Conservation (phyloP, 768 basidiomycete species). For the Suillus cothurnatus region DNA sequence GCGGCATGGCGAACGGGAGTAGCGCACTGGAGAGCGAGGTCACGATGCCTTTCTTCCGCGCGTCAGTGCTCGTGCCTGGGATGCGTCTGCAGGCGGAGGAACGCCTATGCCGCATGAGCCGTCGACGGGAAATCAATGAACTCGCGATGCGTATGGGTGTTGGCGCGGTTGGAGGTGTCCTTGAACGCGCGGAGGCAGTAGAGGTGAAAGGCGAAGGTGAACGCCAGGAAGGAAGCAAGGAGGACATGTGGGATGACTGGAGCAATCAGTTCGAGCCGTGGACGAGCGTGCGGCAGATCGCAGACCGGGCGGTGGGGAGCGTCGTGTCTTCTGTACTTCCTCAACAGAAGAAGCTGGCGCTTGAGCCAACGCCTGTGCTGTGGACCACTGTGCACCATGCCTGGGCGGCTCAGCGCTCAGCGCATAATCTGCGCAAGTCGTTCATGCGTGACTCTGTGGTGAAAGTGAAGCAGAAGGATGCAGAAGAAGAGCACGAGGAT, state of each 20-base stretch:
- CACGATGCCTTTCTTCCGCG: constrained; percentile 58
- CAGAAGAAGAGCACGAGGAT: constrained; percentile 32
- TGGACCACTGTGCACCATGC: constrained; percentile 70
- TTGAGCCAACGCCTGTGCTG: constrained; percentile 58
- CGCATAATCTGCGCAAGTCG: constrained; percentile 52
- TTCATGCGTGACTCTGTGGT: constrained; percentile 59
- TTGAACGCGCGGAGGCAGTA: constrained; percentile 38
- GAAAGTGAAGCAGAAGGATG: constrained; percentile 38
- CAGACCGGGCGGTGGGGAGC: constrained; percentile 75
- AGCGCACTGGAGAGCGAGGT: constrained; percentile 24
- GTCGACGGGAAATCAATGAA: constrained; percentile 79
- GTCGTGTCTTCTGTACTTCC: constrained; percentile 41
- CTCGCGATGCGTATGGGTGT: constrained; percentile 84
- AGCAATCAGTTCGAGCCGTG: constrained; percentile 68
- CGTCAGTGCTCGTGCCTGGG: constrained; percentile 68
- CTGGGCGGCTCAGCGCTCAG: constrained; percentile 60
- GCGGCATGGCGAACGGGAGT: constrained; percentile 22
- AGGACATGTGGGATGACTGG: constrained; percentile 64
- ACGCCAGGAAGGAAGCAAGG: constrained; percentile 6
- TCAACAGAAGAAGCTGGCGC: constrained; percentile 14
- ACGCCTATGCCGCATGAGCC: constrained; percentile 53
- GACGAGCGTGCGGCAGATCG: constrained; percentile 69
- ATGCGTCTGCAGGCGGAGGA: constrained; percentile 58
- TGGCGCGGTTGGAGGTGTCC: constrained; percentile 68
- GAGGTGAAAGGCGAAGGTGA: constrained; percentile 14